Percentiles rank a stretch among this genome's conserved stretches.
Conservation (phyloP, 2,329 filamentous ascomycete genomes). For the Talaromyces sp. region DNA sequence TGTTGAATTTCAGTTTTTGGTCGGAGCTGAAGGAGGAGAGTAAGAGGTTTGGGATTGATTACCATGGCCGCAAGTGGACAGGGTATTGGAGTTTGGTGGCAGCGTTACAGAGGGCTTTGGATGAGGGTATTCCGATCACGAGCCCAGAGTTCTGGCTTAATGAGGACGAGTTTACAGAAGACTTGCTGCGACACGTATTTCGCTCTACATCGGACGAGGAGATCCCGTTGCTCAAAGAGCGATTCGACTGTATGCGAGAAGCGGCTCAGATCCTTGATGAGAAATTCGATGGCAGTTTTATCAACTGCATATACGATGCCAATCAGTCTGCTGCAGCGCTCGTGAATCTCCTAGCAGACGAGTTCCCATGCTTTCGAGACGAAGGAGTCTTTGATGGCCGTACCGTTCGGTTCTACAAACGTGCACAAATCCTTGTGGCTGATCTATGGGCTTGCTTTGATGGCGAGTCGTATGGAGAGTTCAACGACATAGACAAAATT, state of each 20-base stretch:
- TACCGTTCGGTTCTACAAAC: slow-evolving; percentile 79
- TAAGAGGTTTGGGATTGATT: slow-evolving; percentile 78
- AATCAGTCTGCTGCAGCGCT: slow-evolving; percentile 75
- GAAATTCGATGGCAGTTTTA: slow-evolving; percentile 72
- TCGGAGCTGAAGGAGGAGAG: slow-evolving; percentile 62
- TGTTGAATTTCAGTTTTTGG: slow-evolving; percentile 98
- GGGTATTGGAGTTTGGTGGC: slow-evolving; percentile 96
- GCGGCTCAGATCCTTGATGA: slow-evolving; percentile 76
- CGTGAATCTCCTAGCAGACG: slow-evolving; percentile 77
- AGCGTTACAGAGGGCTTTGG: slow-evolving; percentile 76
- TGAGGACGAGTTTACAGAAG: slow-evolving; percentile 70
- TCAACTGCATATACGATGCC: slow-evolving; percentile 69
- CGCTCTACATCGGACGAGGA: slow-evolving; percentile 80
- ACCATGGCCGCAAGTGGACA: slow-evolving; percentile 77
- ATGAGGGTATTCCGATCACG: slow-evolving; percentile 89
- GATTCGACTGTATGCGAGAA: slow-evolving; percentile 75
- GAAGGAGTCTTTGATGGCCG: slow-evolving; percentile 71
- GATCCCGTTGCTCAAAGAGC: slow-evolving; percentile 77
- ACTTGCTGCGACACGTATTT: slow-evolving; percentile 73
- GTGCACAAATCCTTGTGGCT: slow-evolving; percentile 92
- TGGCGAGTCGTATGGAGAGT: slow-evolving; percentile 72
- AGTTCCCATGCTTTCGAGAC: slow-evolving; percentile 85
- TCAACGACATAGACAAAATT: slow-evolving; percentile 87
- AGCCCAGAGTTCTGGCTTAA: slow-evolving; percentile 82
- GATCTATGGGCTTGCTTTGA: slow-evolving; percentile 96